phyloP scores from a whole-genome alignment of 495 filamentous ascomycete species.

The Hypoxylon lenormandii region DNA sequence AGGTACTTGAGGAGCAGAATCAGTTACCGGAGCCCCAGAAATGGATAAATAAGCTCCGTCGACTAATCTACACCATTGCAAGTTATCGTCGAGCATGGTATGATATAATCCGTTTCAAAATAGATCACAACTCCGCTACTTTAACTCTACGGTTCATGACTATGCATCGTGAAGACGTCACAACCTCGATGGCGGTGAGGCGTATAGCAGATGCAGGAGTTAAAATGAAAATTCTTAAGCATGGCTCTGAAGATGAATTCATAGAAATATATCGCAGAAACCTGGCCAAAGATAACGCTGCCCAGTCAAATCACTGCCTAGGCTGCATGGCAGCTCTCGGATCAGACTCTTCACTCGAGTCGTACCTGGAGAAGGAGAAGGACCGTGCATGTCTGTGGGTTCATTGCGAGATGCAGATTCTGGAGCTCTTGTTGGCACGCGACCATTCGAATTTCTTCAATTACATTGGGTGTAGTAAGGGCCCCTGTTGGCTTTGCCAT shows the following conservation, averaged over 20 bases:
- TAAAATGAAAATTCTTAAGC: not conserved
- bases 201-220: not conserved
- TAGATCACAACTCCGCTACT: not conserved
- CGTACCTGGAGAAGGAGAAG: not conserved
- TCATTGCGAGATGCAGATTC: slow-evolving; percentile 34
- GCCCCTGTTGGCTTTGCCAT: slow-evolving; percentile 31
- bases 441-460: not conserved
- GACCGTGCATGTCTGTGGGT: not conserved
- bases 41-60: not conserved
- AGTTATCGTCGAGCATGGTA: slow-evolving; percentile 27
- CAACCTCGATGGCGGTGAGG: not conserved
- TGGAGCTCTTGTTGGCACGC: not conserved
- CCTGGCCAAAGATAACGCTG: not conserved
- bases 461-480: slow-evolving; percentile 36
- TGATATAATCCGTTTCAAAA: slow-evolving; percentile 21
- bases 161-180: not conserved
- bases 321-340: not conserved
- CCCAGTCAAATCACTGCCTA: not conserved
- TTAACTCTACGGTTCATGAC: not conserved
- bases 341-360: not conserved
- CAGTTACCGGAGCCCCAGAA: no score
- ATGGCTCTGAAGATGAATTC: not conserved
- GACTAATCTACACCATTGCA: slow-evolving; percentile 8
- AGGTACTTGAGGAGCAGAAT: no score
- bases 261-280: not conserved